phyloP scores from a whole-genome alignment of 257 asterid genomes.

The Solanum piurae region DNA sequence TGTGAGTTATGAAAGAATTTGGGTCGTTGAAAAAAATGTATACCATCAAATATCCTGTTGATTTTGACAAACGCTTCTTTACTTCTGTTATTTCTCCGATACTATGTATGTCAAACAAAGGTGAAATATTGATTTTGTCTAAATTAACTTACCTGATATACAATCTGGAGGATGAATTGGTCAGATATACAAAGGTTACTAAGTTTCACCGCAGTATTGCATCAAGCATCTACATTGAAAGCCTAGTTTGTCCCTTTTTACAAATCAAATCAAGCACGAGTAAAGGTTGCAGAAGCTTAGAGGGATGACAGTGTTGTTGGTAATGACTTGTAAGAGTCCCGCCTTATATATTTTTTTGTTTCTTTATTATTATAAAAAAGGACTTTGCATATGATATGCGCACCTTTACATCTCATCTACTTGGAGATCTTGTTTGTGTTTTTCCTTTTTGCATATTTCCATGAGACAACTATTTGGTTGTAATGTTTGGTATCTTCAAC shows the following conservation, averaged over 20 bases:
- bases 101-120: too few species aligned
- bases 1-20: too few species aligned
- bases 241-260: not conserved
- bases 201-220: not conserved
- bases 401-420: not conserved
- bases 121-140: too few species aligned
- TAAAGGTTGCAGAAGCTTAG: not conserved
- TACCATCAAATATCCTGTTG: not conserved
- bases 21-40: too few species aligned
- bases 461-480: not conserved
- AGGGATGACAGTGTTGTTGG: not conserved
- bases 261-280: not conserved
- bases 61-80: not conserved
- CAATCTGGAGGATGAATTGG: not conserved
- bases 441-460: not conserved
- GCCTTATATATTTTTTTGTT: not conserved
- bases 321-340: not conserved
- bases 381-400: not conserved
- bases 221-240: not conserved
- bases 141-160: not conserved
- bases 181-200: not conserved
- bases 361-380: not conserved
- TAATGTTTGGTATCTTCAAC: not conserved
- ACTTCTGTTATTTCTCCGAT: not conserved
- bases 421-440: not conserved